Conservation (phyloP, 2,329 filamentous ascomycete genomes). For the Pseudocercospora musae region DNA sequence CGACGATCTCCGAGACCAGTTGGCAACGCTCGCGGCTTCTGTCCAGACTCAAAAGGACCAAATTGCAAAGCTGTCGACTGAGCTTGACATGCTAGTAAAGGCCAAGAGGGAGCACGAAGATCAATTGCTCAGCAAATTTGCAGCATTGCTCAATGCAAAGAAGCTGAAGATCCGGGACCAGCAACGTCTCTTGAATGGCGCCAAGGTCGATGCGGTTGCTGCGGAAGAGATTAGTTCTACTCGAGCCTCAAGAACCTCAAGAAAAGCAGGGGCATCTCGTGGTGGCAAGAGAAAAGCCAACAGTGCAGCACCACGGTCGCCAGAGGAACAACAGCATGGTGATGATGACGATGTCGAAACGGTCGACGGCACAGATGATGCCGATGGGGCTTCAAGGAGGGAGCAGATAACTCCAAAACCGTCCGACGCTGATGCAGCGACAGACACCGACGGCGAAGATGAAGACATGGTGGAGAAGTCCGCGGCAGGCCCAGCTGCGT, state of each 20-base stretch:
- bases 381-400: constrained; percentile 14
- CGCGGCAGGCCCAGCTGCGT: not conserved
- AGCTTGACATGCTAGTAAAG: constrained; percentile 63
- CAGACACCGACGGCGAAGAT: constrained; percentile 18
- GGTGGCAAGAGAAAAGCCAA: constrained; percentile 34
- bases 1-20: constrained; percentile 40
- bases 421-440: constrained; percentile 1
- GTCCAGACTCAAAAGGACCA: constrained; percentile 51
- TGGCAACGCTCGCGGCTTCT: constrained; percentile 37
- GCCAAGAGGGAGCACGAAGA: constrained; percentile 66
- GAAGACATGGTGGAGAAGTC: not conserved
- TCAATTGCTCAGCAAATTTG: constrained; percentile 66
- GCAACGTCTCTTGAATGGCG: constrained; percentile 58
- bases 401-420: constrained; percentile 16
- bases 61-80: constrained; percentile 57
- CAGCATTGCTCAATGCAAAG: constrained; percentile 70
- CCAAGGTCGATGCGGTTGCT: constrained; percentile 61
- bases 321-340: constrained; percentile 45
- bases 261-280: constrained; percentile 29
- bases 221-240: constrained; percentile 23
- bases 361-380: constrained; percentile 28
- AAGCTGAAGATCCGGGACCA: constrained; percentile 76
- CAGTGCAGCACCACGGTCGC: constrained; percentile 35
- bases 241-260: constrained; percentile 10
- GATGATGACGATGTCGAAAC: constrained; percentile 32